A percentile compares a stretch with the other conserved stretches of the same genome.
phyloP scores from a whole-genome alignment of 352 stramenopile genomes.

The Globisporangium acanthophoron region DNA sequence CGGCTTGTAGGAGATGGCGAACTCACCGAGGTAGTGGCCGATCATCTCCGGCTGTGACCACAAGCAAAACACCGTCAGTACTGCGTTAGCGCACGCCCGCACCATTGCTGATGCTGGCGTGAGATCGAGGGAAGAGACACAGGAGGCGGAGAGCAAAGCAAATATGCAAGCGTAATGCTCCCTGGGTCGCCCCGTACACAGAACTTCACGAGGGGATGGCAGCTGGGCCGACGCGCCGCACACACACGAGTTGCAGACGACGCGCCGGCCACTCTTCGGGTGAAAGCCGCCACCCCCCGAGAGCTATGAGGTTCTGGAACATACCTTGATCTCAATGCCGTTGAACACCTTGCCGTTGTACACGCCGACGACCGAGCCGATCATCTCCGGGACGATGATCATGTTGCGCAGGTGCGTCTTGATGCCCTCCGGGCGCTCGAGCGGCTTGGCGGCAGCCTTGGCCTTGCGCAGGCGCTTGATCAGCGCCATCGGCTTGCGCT shows the following conservation, averaged over 20 bases:
- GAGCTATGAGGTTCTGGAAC: conserved; percentile 82
- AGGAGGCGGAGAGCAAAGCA: background rate
- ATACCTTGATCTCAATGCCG: conserved; percentile 99
- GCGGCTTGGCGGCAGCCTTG: conserved; percentile 96
- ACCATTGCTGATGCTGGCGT: conserved; percentile 4
- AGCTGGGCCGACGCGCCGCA: conserved; percentile 23
- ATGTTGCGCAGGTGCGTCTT: conserved; percentile 99
- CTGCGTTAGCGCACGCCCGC: conserved; percentile 4
- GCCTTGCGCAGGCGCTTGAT: conserved; percentile 99
- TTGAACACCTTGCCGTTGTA: conserved; percentile 99
- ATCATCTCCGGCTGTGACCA: conserved; percentile 96
- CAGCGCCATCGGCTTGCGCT: conserved; percentile 99
- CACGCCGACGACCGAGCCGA: conserved; percentile 98
- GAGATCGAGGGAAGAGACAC: background rate
- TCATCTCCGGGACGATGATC: conserved; percentile 99
- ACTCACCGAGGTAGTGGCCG: conserved; percentile 99
- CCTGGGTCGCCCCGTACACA: conserved; percentile 88
- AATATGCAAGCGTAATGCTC: conserved; percentile 37
- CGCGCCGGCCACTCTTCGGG: conserved; percentile 50
- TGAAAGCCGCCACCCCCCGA: conserved; percentile 78
- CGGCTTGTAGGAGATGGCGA: conserved; percentile 98
- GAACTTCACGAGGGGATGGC: conserved; percentile 78
- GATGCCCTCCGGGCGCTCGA: conserved; percentile 98
- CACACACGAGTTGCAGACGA: background rate
- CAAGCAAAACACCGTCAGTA: conserved; percentile 19